Evolutionary conservation across 805 yeast genomes (phyloP).

Genomic region (Kluyveromyces starmeri): DNA sequence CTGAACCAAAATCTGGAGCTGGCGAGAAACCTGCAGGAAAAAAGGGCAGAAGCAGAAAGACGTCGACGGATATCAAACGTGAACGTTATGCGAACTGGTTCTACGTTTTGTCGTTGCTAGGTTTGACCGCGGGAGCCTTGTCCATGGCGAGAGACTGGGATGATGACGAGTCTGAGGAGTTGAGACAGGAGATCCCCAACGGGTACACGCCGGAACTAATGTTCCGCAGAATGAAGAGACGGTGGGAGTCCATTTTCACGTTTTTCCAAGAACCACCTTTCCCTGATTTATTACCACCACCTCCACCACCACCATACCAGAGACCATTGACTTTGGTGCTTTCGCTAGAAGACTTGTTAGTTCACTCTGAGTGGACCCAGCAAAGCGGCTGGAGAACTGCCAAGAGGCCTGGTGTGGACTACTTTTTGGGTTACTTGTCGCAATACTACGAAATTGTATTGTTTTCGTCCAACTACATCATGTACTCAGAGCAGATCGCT

Average conservation of each 20-base stretch:
- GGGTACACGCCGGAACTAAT: conserved; percentile 62
- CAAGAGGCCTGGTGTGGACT: conserved; percentile 97
- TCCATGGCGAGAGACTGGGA: conserved; percentile 85
- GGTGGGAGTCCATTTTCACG: conserved; percentile 67
- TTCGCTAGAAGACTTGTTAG: conserved; percentile 79
- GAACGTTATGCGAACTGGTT: conserved; percentile 73
- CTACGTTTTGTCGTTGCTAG: conserved; percentile 45
- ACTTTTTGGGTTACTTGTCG: conserved; percentile 87
- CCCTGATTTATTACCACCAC: conserved; percentile 86
- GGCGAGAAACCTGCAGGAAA: conserved; percentile 15
- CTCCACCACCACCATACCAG: conserved; percentile 83
- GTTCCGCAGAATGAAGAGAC: conserved; percentile 58
- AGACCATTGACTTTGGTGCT: conserved; percentile 87
- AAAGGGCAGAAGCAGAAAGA: conserved; percentile 48
- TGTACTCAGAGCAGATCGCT: conserved; percentile 75
- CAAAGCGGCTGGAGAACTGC: conserved; percentile 97
- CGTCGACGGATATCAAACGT: conserved; percentile 72
- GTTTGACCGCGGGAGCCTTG: conserved; percentile 43
- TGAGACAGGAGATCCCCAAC: conserved; percentile 43
- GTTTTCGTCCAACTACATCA: conserved; percentile 77
- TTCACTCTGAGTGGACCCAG: conserved; percentile 88
- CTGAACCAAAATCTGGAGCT: conserved; percentile 9
- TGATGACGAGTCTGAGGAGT: conserved; percentile 57
- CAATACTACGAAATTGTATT: conserved; percentile 94
- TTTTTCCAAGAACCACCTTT: conserved; percentile 90